These are phyloP conservation scores for Coprinopsis marcescibilis DNA, from an alignment of 768 basidiomycete genomes.

Conservation along the genomic window DNA sequence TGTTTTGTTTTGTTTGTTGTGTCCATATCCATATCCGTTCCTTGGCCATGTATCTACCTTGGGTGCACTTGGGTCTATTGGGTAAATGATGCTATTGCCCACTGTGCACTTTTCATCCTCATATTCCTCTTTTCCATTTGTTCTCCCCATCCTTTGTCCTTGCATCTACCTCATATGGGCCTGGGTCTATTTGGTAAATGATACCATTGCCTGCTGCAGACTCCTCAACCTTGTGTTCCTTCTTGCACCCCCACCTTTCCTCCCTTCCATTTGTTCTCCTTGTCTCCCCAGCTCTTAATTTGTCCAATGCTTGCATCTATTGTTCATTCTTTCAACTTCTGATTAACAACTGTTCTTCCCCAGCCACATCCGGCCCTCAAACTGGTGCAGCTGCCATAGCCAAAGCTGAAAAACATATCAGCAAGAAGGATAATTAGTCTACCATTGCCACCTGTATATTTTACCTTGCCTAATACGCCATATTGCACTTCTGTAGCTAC, in stretches of 20 bases:
- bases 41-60: no score
- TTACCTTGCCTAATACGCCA: no score
- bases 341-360: not conserved
- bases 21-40: no score
- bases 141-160: not conserved
- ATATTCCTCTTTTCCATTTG: not conserved
- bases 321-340: not conserved
- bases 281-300: not conserved
- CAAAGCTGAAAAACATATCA: slow-evolving; percentile 82
- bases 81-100: no score
- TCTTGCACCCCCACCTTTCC: not conserved
- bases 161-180: no score
- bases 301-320: not conserved
- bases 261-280: not conserved
- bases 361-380: slow-evolving; percentile 56
- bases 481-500: no score
- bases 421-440: slow-evolving; percentile 78
- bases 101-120: not conserved
- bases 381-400: slow-evolving; percentile 84
- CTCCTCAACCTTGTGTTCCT: not conserved
- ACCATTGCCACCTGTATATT: no score
- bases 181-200: no score
- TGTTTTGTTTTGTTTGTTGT: no score
- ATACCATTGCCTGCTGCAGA: no score
- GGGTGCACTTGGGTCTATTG: no score